Evolutionary conservation across 176 grass and related monocot species (phyloP), one percentile per base, ranked within the genome.

Genomic region (Melocanna baccifera): DNA sequence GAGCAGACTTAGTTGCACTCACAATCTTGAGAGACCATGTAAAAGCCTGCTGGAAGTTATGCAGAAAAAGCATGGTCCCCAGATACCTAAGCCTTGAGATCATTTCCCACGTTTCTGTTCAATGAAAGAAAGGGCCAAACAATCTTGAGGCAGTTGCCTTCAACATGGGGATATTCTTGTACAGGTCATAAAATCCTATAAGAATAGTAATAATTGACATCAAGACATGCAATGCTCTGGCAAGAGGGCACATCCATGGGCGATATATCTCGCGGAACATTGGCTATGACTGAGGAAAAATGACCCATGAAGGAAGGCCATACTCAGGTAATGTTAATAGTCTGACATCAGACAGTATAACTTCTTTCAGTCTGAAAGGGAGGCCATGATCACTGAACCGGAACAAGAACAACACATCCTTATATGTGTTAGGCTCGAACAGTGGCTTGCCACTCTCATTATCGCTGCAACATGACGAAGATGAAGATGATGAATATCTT

Each of bases 51-150:
- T 95, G 87, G 57, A 95, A 98, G 67, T 98, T 85, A 83, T 98
- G 91, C 65, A 98, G 86, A 67, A 98, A 95, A 88, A 98, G 91
- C 93, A 98, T 98, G 22, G 96, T 98, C 78, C 96, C 92, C 16
- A 98, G 86, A 84, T 98, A 98, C 29, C 91, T 92, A 32, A 95
- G 76, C 81, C 96, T 88, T 76, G 96, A 92, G 76, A 98, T 89
- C 95, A 98, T 98, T 87, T 98, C 96, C 96, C 92, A 95, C 47
- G 93, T 95, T 83, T 98, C 93, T 88, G 95, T 98, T 92, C 96
- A 93, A 76, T 95, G 87, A 90, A 98, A 95, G 67, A 95, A 92
- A 19, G 96, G 96, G 12, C 92, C 96, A 85, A 98, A 98, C 29
- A 98, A 86, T 80, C 88, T 92, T 76, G 96, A 94, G 55, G 93